Percentiles rank a stretch among this genome's conserved stretches.
phyloP scores from a whole-genome alignment of 768 basidiomycete species.

The Daedaleopsis sinensis region DNA sequence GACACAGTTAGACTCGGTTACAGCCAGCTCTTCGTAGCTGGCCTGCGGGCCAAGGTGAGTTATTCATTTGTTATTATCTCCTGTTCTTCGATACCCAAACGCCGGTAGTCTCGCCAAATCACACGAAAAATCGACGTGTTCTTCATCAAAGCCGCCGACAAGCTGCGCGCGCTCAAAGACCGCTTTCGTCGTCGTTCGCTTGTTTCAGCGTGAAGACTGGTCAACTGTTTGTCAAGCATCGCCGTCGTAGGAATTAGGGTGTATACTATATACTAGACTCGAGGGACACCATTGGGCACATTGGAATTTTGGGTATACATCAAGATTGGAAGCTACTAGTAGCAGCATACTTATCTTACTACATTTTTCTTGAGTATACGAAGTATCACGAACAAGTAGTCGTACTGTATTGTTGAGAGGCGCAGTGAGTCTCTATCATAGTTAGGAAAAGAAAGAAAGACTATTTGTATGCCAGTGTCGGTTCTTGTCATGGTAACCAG shows the following conservation, averaged over 20 bases:
- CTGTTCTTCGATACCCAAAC: not conserved
- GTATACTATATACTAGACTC: too few relatives aligned
- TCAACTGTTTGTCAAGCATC: not conserved
- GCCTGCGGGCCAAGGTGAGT: constrained; percentile 12
- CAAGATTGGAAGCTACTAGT: too few relatives aligned
- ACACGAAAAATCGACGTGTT: constrained; percentile 3
- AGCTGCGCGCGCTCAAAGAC: not conserved
- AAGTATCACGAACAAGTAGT: too few relatives aligned
- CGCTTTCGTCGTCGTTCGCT: constrained; percentile 1
- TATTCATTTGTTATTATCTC: not conserved
- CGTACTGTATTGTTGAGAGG: not conserved
- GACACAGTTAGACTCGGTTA: constrained; percentile 7
- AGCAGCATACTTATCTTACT: too few relatives aligned
- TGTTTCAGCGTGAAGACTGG: too few relatives aligned
- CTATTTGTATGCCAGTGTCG: not conserved
- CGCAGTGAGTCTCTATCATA: not conserved
- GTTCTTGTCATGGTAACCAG: not conserved
- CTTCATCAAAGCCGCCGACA: not conserved
- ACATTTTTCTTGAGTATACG: too few relatives aligned
- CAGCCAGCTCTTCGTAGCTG: constrained; percentile 12
- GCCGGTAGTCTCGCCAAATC: constrained; percentile 5
- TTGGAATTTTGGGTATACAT: too few relatives aligned
- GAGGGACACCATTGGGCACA: too few relatives aligned
- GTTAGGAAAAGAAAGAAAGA: not conserved
- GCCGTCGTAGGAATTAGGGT: too few relatives aligned